Conservation (phyloP, 345 rosid species). For the Salix brachista region DNA sequence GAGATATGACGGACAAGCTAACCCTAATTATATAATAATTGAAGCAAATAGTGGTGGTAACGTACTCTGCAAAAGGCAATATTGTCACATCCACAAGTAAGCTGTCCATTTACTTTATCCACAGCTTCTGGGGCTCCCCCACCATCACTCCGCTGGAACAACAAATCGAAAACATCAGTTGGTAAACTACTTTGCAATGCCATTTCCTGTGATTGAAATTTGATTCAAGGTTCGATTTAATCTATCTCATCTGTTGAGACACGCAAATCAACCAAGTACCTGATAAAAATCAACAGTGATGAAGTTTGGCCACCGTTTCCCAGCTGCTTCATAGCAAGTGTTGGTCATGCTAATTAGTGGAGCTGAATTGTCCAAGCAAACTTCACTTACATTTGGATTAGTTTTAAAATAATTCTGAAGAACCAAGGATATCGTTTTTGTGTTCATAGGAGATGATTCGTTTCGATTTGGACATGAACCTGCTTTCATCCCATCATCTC, state of each 20-base stretch:
- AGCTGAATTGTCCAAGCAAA: conserved; percentile 76
- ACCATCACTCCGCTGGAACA: conserved; percentile 70
- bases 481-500: conserved; percentile 62
- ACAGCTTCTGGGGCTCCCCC: conserved; percentile 87
- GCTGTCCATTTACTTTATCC: conserved; percentile 82
- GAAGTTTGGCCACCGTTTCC: conserved; percentile 96
- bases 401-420: conserved; percentile 71
- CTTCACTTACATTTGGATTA: conserved; percentile 54
- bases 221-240: neutral
- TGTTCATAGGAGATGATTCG: conserved; percentile 68
- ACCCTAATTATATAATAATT: neutral
- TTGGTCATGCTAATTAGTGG: conserved; percentile 57
- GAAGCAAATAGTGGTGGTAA: neutral
- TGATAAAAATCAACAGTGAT: conserved; percentile 87
- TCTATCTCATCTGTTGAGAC: neutral
- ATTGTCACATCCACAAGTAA: conserved; percentile 83
- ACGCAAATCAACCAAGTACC: conserved; percentile 36
- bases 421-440: conserved; percentile 51
- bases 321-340: conserved; percentile 69
- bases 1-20: neutral
- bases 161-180: neutral
- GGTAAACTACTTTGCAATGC: neutral
- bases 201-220: too few relatives aligned
- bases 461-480: conserved; percentile 66
- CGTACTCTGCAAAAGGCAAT: conserved; percentile 75